A percentile compares a stretch with the other conserved stretches of the same genome.
These are phyloP conservation scores for Lentinula lateritia DNA, from an alignment of 768 basidiomycete species.

Conservation along the genomic window DNA sequence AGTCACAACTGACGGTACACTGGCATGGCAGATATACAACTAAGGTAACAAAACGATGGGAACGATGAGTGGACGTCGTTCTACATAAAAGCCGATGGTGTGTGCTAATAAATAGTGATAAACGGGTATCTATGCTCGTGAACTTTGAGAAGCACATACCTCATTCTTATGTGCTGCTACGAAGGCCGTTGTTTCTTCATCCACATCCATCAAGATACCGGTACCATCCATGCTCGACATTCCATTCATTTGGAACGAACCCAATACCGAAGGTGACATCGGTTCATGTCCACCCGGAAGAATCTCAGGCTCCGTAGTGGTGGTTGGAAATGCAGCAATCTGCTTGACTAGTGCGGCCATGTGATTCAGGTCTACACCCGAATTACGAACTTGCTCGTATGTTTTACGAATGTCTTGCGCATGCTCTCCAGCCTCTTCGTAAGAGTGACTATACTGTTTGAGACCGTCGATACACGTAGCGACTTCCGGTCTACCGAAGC, in stretches of 20 bases:
- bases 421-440: constrained; percentile 80
- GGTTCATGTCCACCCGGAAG: constrained; percentile 1
- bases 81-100: neutral
- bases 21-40: no score
- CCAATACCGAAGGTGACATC: constrained; percentile 2
- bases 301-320: constrained; percentile 19
- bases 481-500: constrained; percentile 79
- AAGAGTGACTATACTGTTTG: constrained; percentile 83
- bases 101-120: neutral
- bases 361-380: constrained; percentile 38
- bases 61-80: neutral
- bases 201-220: constrained; percentile 2
- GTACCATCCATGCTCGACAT: neutral
- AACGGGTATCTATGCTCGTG: neutral
- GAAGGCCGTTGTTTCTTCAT: constrained; percentile 15
- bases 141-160: neutral
- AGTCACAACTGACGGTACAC: neutral
- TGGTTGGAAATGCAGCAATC: constrained; percentile 19
- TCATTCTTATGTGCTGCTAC: neutral
- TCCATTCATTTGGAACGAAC: neutral
- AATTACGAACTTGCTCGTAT: constrained; percentile 28
- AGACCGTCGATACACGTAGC: constrained; percentile 79
- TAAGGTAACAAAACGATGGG: no score
- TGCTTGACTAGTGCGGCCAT: constrained; percentile 38
- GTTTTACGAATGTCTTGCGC: constrained; percentile 62